Evolutionary conservation across 2,329 filamentous ascomycete species (phyloP), one percentile per base, ranked within the genome.

Genomic region (Geosmithia putterillii): DNA sequence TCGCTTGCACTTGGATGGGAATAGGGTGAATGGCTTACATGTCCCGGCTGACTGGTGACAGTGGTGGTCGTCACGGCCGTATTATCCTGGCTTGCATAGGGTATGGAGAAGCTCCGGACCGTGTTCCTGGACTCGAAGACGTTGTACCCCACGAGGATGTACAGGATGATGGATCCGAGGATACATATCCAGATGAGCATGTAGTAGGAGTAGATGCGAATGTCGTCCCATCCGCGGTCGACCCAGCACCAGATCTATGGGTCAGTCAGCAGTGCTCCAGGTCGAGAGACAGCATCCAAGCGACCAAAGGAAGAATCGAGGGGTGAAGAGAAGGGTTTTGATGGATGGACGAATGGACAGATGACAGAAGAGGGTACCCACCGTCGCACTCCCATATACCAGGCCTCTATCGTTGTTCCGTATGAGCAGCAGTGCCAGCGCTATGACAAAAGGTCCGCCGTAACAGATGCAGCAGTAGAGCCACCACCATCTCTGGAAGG

Each of bases 401-500:
- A 58, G 57, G 0, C 64, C 63, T 14, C 59, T 57, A 12, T 51
- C 47, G 5, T 57, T 49, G 34, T 53, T 57, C 21, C 60, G 60
- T 43, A 83, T 61, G 40, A 84, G 70, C 22, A 88, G 67, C 47
- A 83, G 78, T 18, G 73, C 63, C 22, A 89, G 55, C 0, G 83
- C 75, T 8, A 84, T 81, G 28, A 83, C 56, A 23, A 82, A 76
- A 0, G 85, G 83, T 1, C 83, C 53, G 0, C 84, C 83, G 45
- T 88, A 92, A 57, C 83, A 86, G 40, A 79, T 62, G 2, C 79
- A 42, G 34, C 80, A 70, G 56, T 90, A 90, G 41, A 79, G 69
- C 71, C 81, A 85, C 53, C 81, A 74, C 57, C 83, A 83, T 40
- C 73, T 73, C n/a, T 74, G 71, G 54, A 88, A 87, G 42, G 83